Evolutionary conservation across 495 filamentous ascomycete genomes (phyloP).

Genomic region (Trichocladium antarcticum): DNA sequence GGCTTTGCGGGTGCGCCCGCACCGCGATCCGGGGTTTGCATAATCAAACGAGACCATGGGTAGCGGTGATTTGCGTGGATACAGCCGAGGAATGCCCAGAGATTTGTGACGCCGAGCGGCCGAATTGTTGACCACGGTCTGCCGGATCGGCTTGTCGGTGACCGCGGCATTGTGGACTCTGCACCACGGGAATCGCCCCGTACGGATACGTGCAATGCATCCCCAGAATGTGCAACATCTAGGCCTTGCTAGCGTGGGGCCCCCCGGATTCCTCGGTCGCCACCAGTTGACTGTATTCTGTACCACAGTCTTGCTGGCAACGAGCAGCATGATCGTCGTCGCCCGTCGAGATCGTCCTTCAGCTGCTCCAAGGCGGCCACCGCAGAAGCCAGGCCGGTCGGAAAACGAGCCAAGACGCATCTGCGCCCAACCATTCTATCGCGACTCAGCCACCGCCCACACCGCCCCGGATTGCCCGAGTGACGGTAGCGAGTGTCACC

Average conservation of each 20-base stretch:
- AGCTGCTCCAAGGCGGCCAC: not conserved
- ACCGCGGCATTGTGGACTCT: conserved; percentile 5
- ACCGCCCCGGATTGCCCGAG: conserved; percentile 20
- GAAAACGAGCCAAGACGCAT: conserved; percentile 8
- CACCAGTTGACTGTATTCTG: not conserved
- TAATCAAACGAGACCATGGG: not conserved
- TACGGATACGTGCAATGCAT: not conserved
- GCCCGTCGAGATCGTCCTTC: not conserved
- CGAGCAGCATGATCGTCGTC: not conserved
- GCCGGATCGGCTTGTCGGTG: not conserved
- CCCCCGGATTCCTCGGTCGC: conserved; percentile 8
- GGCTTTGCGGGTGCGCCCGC: too few species aligned
- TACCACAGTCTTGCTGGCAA: not conserved
- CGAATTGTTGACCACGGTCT: not conserved
- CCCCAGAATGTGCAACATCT: conserved; percentile 6
- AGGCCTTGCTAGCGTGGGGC: not conserved
- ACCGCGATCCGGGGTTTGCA: not conserved
- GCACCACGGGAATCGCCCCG: conserved; percentile 1
- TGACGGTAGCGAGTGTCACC: not conserved
- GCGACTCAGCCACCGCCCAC: conserved; percentile 25
- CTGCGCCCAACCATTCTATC: conserved; percentile 16
- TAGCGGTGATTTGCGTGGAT: conserved; percentile 8
- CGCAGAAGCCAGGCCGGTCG: conserved; percentile 1
- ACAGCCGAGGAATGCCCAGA: conserved; percentile 9
- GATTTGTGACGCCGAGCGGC: not conserved